These are phyloP conservation scores for Oropetium thomaeum DNA, from an alignment of 176 grass and related monocot species.

Conservation along the genomic window DNA sequence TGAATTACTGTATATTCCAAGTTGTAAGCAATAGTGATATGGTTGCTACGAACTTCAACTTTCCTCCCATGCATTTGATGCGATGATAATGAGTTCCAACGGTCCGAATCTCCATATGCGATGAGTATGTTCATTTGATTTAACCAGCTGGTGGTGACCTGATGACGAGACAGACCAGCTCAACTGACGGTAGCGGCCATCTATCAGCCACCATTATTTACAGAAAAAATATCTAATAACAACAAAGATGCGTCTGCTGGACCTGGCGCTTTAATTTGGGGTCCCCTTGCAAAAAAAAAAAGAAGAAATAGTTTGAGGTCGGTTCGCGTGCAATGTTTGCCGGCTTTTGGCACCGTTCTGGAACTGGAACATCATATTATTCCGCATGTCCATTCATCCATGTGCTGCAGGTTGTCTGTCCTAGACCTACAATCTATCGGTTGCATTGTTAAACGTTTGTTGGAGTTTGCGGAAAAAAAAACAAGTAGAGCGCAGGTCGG, in stretches of 20 bases:
- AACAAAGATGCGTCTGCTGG: no score
- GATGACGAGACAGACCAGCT: background rate
- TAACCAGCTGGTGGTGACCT: background rate
- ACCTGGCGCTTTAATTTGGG: background rate
- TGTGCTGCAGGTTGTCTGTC: background rate
- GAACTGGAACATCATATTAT: background rate
- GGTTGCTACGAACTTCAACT: no score
- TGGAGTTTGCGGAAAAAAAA: background rate
- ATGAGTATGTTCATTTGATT: no score
- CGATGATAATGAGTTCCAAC: no score
- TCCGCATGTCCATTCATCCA: background rate
- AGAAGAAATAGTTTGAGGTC: background rate
- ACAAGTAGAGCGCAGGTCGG: no score
- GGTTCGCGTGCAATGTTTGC: background rate
- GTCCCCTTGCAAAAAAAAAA: no score
- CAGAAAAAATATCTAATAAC: background rate
- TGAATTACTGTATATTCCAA: no score
- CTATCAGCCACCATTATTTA: background rate
- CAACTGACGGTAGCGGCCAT: background rate
- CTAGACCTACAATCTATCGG: background rate
- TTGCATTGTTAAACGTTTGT: background rate
- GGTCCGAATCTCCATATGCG: no score
- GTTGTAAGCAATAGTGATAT: no score
- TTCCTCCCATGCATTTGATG: no score
- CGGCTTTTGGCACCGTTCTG: background rate